Percentiles rank a stretch among this genome's conserved stretches.
These are phyloP conservation scores for Torulaspora pretoriensis DNA, from an alignment of 1,139 yeast genomes.

Conservation along the genomic window DNA sequence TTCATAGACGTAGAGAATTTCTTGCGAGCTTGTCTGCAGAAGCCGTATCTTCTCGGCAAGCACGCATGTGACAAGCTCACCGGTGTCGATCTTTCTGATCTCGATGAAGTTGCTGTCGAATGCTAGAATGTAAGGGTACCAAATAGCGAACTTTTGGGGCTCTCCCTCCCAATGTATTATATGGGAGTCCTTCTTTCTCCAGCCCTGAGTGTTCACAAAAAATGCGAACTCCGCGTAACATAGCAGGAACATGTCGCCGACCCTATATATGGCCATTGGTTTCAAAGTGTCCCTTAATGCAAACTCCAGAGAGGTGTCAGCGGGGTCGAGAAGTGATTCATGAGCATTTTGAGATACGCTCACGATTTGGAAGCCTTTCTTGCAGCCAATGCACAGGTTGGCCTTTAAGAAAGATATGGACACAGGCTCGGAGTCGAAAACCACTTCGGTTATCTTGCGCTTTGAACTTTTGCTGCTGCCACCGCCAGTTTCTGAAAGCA, in stretches of 20 bases:
- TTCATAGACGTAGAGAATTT: conserved; percentile 89
- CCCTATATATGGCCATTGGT: conserved; percentile 86
- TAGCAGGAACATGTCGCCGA: conserved; percentile 81
- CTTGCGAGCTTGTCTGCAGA: conserved; percentile 86
- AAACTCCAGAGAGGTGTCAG: conserved; percentile 93
- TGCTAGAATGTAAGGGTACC: conserved; percentile 89
- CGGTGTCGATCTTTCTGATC: conserved; percentile 84
- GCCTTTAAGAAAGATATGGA: conserved; percentile 87
- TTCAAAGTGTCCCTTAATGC: conserved; percentile 73
- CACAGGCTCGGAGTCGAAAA: conserved; percentile 82
- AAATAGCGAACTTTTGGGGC: conserved; percentile 86
- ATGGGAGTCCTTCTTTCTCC: conserved; percentile 95
- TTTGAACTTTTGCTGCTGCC: conserved; percentile 61
- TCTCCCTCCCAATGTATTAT: conserved; percentile 95
- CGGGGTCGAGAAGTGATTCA: conserved; percentile 85
- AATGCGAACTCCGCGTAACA: conserved; percentile 91
- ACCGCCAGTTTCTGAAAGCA: conserved; percentile 36
- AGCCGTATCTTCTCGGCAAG: conserved; percentile 91
- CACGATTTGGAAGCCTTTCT: conserved; percentile 93
- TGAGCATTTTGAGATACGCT: conserved; percentile 52
- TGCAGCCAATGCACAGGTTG: conserved; percentile 89
- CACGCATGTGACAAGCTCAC: conserved; percentile 79
- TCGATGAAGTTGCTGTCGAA: conserved; percentile 90
- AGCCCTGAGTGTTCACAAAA: conserved; percentile 89
- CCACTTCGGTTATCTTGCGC: conserved; percentile 68